Evolutionary conservation across 2,329 filamentous ascomycete species (phyloP).

Genomic region (Sphaerulina vaccinii): DNA sequence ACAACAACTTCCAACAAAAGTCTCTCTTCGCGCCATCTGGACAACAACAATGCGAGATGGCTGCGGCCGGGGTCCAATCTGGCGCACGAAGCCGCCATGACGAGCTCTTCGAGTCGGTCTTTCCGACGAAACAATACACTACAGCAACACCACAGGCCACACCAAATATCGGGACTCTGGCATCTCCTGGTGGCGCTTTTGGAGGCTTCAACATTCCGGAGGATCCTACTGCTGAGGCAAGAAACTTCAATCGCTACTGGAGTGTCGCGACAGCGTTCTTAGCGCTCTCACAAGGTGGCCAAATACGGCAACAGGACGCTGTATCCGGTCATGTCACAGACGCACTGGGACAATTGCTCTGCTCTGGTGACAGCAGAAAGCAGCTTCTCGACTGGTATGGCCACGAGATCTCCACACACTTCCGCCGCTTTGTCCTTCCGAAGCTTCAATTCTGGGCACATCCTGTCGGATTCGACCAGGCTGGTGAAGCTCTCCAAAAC

Average conservation of each 20-base stretch:
- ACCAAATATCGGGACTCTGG: constrained; percentile 42
- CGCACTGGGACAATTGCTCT: constrained; percentile 20
- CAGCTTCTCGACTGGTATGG: constrained; percentile 47
- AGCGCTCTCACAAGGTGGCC: constrained; percentile 9
- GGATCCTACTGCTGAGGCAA: constrained; percentile 37
- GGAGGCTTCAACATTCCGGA: constrained; percentile 41
- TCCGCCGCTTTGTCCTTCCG: constrained; percentile 36
- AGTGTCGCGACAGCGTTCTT: constrained; percentile 48
- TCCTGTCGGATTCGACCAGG: constrained; percentile 28
- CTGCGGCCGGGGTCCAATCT: constrained; percentile 9
- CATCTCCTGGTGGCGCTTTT: constrained; percentile 42
- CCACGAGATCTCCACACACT: constrained; percentile 45
- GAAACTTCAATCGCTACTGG: constrained; percentile 45
- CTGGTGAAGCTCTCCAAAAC: constrained; percentile 37
- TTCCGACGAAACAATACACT: constrained; percentile 44
- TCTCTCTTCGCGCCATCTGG: not conserved
- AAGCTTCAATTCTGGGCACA: constrained; percentile 29
- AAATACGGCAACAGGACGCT: constrained; percentile 4
- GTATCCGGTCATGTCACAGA: constrained; percentile 18
- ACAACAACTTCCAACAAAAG: not conserved
- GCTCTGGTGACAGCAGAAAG: constrained; percentile 25
- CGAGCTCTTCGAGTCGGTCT: constrained; percentile 43
- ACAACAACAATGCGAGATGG: constrained; percentile 22
- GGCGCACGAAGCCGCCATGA: constrained; percentile 12
- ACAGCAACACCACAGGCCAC: constrained; percentile 47